Evolutionary conservation across 2,329 filamentous ascomycete species (phyloP), one percentile per base, ranked within the genome.

Genomic region (Endoconidiophora laricicola): DNA sequence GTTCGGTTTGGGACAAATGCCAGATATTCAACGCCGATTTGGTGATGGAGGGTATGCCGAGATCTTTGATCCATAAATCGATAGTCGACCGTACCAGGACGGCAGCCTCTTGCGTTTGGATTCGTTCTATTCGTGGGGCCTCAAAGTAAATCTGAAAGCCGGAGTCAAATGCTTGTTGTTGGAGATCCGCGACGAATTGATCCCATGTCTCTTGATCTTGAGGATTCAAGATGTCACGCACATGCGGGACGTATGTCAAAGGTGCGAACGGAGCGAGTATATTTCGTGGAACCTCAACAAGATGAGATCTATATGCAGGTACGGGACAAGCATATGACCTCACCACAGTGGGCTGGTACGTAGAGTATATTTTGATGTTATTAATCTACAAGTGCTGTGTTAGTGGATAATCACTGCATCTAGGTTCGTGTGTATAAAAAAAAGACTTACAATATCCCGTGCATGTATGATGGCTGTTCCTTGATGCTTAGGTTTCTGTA

Each of bases 181-280:
- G 44, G n/a, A 53, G 44, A 44, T 53, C 48, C 10, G 22, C 14
- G 2, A 53, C 46, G 20, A 53, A 53, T 24, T 44, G 40, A 4
- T 50, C 41, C 33, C 44, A 45, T n/a, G 42, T 45, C 16, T 38
- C 29, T 29, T 53, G 41, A 16, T 53, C 74, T 57, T 77, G 73
- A n/a, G 69, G 69, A 22, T 69, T 70, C 44, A 73, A 69, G 24
- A 78, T 62, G 54, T 79, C 75, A 48, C 72, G 68, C 46, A 78
- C 61, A 59, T 78, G 73, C 12, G 75, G 75, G 12, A 78, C 72
- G 58, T 76, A 78, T 29, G 71, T 76, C 48, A 78, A 65, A 65
- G 74, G 73, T 1, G 74, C 76, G 57, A 77, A 76, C 3, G 74
- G 73, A 0, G 74, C 74, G 26, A 78, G 64, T 36, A 78, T 70